Base-by-base conservation (phyloP, 768 basidiomycete genomes). In the Mycena capillaripes region DNA sequence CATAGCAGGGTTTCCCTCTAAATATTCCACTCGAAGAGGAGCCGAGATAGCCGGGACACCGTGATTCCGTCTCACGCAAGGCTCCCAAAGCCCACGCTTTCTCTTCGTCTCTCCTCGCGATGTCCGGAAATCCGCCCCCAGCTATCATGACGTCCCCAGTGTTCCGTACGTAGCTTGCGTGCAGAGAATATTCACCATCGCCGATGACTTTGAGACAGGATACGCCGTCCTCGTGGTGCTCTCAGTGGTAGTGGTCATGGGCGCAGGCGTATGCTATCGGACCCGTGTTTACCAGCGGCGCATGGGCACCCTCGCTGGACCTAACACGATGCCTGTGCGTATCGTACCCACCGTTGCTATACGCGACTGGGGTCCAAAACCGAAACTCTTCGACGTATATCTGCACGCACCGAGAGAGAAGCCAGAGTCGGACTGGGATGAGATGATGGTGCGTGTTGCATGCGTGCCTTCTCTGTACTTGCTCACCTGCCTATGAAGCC, bases 161-260 rank as follows among this genome's bases (percentile, higher is more conserved):
- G 1, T 73, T 73, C 36, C 66, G 71, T 73, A 32, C 48, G 71
- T 65, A n/a, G n/a, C 17, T 58, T 12, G 17, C 23, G 4, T 53
- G 23, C 56, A n/a, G n/a, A n/a, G n/a, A n/a, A n/a, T n/a, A 8
- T 58, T 11, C 55, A 30, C 30, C 3, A 12, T 40, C 14, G 9
- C 58, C 27, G 1, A 40, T 32, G 8, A 55, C 52, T 57, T 44
- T 30, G 17, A 19, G n/a, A 3, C 32, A 73, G 72, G 72, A 23
- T 73, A 73, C 36, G 72, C 72, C 9, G 63, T 73, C 12, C 67
- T 73, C 10, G 64, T 70, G 25, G 68, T 73, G 27, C 66, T 73
- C n/a, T 30, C 38, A 14, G 67, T 73, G 10, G 68, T 73, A 8
- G 50, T 66, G 16, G n/a, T 73, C 25, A 40, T 73, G 42, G 72